A percentile compares a stretch with the other conserved stretches of the same genome.
Evolutionary conservation across 2,329 filamentous ascomycete species (phyloP).

Genomic region (Alternaria consortialis): DNA sequence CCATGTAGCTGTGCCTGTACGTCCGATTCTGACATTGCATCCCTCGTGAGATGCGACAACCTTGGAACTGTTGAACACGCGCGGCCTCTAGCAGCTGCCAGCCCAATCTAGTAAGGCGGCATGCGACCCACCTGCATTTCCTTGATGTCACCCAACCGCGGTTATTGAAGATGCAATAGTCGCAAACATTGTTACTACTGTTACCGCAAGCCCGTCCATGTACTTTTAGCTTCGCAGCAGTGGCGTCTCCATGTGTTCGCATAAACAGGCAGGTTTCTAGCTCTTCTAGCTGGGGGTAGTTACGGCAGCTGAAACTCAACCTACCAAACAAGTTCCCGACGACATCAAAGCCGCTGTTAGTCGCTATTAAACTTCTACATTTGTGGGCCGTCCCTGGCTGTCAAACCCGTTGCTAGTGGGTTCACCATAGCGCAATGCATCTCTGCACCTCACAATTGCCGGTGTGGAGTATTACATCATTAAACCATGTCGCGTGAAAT

Average conservation of each 20-base stretch:
- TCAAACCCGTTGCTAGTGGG: background rate
- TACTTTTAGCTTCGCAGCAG: background rate
- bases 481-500: background rate
- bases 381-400: slow-evolving; percentile 2
- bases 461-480: slow-evolving; percentile 6
- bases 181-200: background rate
- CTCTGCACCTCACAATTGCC: background rate
- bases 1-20: background rate
- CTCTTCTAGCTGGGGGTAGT: background rate
- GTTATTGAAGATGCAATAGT: background rate
- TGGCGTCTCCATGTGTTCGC: background rate
- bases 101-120: slow-evolving; percentile 12
- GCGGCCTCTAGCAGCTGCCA: slow-evolving; percentile 7
- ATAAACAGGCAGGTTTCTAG: background rate
- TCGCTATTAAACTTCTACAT: background rate
- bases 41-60: slow-evolving; percentile 1
- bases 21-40: background rate
- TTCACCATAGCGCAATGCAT: background rate
- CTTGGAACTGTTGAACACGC: slow-evolving; percentile 17
- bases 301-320: background rate
- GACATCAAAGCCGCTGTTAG: background rate
- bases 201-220: background rate
- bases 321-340: background rate
- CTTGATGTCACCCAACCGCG: background rate
- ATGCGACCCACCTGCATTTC: slow-evolving; percentile 1